A percentile compares a stretch with the other conserved stretches of the same genome.
These are phyloP conservation scores for Murraya paniculata DNA, from an alignment of 345 rosid genomes.

Conservation along the genomic window DNA sequence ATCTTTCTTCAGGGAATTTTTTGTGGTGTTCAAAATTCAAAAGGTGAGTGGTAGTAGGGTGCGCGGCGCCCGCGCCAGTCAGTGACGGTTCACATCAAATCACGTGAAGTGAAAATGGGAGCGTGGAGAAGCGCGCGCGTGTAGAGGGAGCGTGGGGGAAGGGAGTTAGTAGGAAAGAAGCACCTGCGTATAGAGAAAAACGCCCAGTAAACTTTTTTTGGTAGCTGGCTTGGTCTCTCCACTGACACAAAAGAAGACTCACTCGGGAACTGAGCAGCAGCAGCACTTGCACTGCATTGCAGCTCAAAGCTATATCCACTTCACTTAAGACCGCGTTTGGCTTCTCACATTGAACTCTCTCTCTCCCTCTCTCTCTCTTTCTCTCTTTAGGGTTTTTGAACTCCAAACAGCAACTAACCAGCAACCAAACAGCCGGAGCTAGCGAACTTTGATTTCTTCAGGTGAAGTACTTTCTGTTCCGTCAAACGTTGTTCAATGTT, in stretches of 20 bases:
- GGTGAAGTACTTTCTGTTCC: neutral
- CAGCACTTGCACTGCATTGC: neutral
- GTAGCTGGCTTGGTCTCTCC: neutral
- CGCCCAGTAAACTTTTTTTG: neutral
- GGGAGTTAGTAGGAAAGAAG: neutral
- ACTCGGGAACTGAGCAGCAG: constrained; percentile 10
- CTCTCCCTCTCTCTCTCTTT: neutral
- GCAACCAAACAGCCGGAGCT: neutral
- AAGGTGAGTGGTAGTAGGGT: neutral
- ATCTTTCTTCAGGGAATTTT: neutral
- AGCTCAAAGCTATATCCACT: neutral
- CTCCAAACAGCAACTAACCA: neutral
- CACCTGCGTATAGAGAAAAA: neutral
- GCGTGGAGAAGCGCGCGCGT: constrained; percentile 12
- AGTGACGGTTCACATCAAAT: neutral
- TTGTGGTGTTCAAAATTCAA: neutral
- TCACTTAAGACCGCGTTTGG: neutral
- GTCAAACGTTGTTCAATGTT: neutral
- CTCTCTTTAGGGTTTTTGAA: neutral
- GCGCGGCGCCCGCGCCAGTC: neutral
- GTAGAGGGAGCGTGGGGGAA: neutral
- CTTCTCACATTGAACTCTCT: neutral
- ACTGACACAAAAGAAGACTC: constrained; percentile 2
- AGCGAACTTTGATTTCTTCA: neutral
- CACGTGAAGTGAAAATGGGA: constrained; percentile 9